Base-by-base conservation (phyloP, 257 asterid species). In the Solanum okadae region DNA sequence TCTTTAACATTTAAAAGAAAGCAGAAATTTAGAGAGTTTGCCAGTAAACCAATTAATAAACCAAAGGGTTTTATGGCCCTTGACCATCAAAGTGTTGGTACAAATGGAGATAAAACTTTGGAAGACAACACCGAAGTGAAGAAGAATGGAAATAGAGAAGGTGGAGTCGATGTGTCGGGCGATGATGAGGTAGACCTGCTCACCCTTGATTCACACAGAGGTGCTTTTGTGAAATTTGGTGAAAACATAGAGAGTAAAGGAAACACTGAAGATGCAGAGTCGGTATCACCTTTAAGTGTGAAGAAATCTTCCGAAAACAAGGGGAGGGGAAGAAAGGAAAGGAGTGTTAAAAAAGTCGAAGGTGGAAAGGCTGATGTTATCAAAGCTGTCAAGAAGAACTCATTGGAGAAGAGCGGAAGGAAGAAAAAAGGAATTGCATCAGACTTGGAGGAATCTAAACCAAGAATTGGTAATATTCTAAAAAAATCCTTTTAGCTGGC, bases 31-130 rank as follows among this genome's bases (percentile, higher is more conserved):
- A 95, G 90, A 92, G 96, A 87, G 9, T 88, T 87, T 23, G 8
- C 85, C 4, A 71, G 92, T 89, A 90, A 91, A 85, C 78, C 90
- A 14, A 35, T 86, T 37, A 93, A 92, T 91, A 93, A 93, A 92
- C 95, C 98, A 2, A 95, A 90, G 89, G 98, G 98, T 61, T 94
- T 96, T 90, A 46, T 67, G 35, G 90, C 93, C 85, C 86, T 84
- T 59, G 92, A 87, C 82, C 88, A 89, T 89, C 75, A 18, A 10
- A 49, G 49, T 49, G 76, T 56, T 59, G 63, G 27, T 56, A 88
- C 84, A 83, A 67, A 84, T 85, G 81, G 52, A 86, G 77, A 29
- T 31, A 90, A 88, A 40, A 88, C 68, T n/a, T 1, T 27, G 83
- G 90, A 84, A 81, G 87, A 76, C 75, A 91, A 63, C 65, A 61